Percentiles rank a stretch among this genome's conserved stretches.
Evolutionary conservation across 2,329 filamentous ascomycete genomes (phyloP).

Genomic region (Tolypocladium paradoxum): DNA sequence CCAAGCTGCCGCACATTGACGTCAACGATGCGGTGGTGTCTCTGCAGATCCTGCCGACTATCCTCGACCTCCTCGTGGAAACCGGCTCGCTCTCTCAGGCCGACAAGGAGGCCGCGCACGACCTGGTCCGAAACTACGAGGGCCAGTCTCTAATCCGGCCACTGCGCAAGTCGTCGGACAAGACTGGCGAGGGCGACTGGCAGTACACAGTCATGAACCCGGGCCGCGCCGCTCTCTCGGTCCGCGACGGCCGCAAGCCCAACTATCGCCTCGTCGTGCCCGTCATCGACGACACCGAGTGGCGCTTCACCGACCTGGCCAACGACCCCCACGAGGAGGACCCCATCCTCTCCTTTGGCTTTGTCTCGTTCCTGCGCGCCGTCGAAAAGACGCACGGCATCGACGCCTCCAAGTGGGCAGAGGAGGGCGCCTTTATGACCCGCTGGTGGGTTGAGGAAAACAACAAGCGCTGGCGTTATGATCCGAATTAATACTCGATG

Average conservation of each 20-base stretch:
- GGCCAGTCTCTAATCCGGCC: constrained; percentile 24
- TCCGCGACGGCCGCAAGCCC: constrained; percentile 9
- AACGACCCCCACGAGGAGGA: constrained; percentile 18
- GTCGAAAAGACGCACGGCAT: constrained; percentile 12
- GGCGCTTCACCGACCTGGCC: constrained; percentile 18
- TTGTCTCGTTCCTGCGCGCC: constrained; percentile 7
- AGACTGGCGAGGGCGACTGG: constrained; percentile 12
- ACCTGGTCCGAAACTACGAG: constrained; percentile 22
- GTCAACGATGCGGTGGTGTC: constrained; percentile 20
- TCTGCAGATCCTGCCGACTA: constrained; percentile 21
- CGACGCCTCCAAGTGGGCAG: constrained; percentile 18
- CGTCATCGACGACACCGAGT: constrained; percentile 16
- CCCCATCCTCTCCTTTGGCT: constrained; percentile 15
- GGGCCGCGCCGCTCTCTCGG: constrained; percentile 11
- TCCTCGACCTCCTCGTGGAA: constrained; percentile 23
- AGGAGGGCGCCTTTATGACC: constrained; percentile 20
- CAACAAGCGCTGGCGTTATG: constrained; percentile 21
- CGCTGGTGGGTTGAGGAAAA: constrained; percentile 25
- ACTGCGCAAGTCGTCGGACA: constrained; percentile 9
- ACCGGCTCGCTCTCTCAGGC: constrained; percentile 18
- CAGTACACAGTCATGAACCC: constrained; percentile 15
- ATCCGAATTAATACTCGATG: not conserved
- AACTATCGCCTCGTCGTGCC: constrained; percentile 14
- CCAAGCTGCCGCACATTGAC: constrained; percentile 19
- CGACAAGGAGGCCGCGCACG: constrained; percentile 13